These are phyloP conservation scores for Cladosporium sp. DNA, from an alignment of 2,329 filamentous ascomycete genomes.

Conservation along the genomic window DNA sequence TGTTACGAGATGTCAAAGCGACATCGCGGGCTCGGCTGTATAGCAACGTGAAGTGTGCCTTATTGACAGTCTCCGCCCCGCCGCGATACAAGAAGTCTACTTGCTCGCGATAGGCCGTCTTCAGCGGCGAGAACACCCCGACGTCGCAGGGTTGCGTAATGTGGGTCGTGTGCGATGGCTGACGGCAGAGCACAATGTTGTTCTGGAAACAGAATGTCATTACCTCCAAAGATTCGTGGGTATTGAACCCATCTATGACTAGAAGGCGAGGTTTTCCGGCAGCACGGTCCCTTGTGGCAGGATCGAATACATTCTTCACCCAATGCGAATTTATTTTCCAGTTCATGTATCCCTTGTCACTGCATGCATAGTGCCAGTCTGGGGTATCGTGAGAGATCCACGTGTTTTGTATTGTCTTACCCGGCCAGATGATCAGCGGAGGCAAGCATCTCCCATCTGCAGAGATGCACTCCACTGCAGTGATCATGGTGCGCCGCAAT, in stretches of 20 bases:
- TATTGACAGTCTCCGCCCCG: constrained; percentile 12
- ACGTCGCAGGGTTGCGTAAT: constrained; percentile 29
- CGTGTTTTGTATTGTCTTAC: constrained; percentile 25
- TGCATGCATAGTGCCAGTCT: constrained; percentile 20
- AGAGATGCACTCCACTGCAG: constrained; percentile 25
- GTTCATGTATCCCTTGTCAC: constrained; percentile 5
- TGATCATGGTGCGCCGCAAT: constrained; percentile 25
- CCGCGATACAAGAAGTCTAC: constrained; percentile 15
- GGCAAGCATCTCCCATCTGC: constrained; percentile 24
- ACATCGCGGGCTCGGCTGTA: constrained; percentile 24
- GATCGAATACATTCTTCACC: constrained; percentile 8
- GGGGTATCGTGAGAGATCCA: constrained; percentile 27
- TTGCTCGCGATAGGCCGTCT: constrained; percentile 17
- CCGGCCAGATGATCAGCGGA: constrained; percentile 28
- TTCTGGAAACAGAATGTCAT: constrained; percentile 31
- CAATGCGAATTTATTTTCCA: neutral
- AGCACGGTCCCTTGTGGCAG: neutral
- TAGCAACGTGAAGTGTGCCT: constrained; percentile 17
- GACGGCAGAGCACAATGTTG: constrained; percentile 32
- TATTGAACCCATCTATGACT: neutral
- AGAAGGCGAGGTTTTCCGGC: neutral
- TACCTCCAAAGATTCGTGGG: constrained; percentile 17
- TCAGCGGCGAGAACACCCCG: constrained; percentile 15
- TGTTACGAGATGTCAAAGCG: constrained; percentile 25
- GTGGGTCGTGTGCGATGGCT: constrained; percentile 27